Evolutionary conservation across 2,329 filamentous ascomycete genomes (phyloP).

Genomic region (Chaetomium olivaceum): DNA sequence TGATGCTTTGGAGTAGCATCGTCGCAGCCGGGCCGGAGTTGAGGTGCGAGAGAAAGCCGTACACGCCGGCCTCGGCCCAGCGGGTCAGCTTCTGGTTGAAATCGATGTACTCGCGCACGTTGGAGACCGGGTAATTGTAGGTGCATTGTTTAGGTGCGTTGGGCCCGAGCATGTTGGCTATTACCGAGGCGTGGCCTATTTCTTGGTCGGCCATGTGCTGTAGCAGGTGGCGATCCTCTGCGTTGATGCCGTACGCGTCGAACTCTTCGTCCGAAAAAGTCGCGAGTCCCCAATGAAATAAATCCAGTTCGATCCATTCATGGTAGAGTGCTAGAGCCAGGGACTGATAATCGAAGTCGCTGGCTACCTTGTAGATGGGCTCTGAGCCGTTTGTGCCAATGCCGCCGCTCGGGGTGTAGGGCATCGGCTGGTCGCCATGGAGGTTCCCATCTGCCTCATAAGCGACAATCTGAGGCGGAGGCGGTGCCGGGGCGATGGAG

Average conservation of each 20-base stretch:
- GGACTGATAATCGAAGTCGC: slow-evolving; percentile 82
- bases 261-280: slow-evolving; percentile 71
- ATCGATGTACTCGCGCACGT: slow-evolving; percentile 75
- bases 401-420: slow-evolving; percentile 72
- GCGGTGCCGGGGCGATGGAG: slow-evolving; percentile 58
- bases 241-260: slow-evolving; percentile 63
- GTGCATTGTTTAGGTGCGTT: slow-evolving; percentile 72
- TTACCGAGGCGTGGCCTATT: slow-evolving; percentile 71
- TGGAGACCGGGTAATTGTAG: slow-evolving; percentile 79
- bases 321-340: slow-evolving; percentile 74
- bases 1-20: slow-evolving; percentile 73
- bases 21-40: slow-evolving; percentile 73
- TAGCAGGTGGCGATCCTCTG: slow-evolving; percentile 70
- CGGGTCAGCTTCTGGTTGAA: slow-evolving; percentile 85
- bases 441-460: slow-evolving; percentile 73
- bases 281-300: slow-evolving; percentile 75
- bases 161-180: slow-evolving; percentile 75
- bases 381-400: slow-evolving; percentile 74
- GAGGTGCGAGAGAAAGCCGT: slow-evolving; percentile 77
- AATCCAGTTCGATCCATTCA: slow-evolving; percentile 82
- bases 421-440: slow-evolving; percentile 66
- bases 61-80: slow-evolving; percentile 76
- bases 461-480: slow-evolving; percentile 61
- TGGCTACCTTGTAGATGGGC: slow-evolving; percentile 74
- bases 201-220: slow-evolving; percentile 78